Percentiles rank a stretch among this genome's conserved stretches.
These are phyloP conservation scores for Camellia oleifera DNA, from an alignment of 179 eudicot genomes.

Conservation along the genomic window DNA sequence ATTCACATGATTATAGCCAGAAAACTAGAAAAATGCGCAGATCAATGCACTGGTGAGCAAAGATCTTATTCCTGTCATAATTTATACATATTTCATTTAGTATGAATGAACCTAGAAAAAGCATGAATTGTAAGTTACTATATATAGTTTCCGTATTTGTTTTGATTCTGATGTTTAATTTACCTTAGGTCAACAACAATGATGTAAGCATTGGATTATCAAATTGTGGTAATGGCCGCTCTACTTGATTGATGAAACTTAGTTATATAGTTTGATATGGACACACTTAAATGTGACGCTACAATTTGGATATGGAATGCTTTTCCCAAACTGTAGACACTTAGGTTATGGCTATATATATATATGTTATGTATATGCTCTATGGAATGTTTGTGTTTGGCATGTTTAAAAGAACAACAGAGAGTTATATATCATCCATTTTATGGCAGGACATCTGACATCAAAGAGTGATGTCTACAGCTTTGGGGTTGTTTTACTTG, in stretches of 20 bases:
- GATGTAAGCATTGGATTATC: too few species aligned
- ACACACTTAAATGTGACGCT: background rate
- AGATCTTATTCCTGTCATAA: too few species aligned
- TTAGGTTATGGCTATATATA: background rate
- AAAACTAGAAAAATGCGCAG: too few species aligned
- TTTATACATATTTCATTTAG: too few species aligned
- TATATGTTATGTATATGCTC: background rate
- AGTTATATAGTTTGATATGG: background rate
- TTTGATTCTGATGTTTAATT: too few species aligned
- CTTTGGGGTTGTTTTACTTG: conserved; percentile 45
- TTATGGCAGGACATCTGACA: conserved; percentile 39
- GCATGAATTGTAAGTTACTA: too few species aligned
- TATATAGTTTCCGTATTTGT: too few species aligned
- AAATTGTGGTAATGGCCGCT: background rate
- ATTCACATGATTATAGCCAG: too few species aligned
- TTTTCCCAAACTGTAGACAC: background rate
- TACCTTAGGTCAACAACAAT: too few species aligned
- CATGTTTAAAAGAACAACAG: background rate
- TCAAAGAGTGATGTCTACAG: conserved; percentile 48
- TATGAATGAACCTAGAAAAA: too few species aligned
- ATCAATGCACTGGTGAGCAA: too few species aligned
- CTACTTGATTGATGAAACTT: background rate
- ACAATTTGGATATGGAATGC: background rate
- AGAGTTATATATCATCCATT: background rate
- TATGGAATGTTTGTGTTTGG: background rate